A percentile compares a stretch with the other conserved stretches of the same genome.
These are phyloP conservation scores for Gossypium arboreum DNA, from an alignment of 345 rosid species.

Conservation along the genomic window DNA sequence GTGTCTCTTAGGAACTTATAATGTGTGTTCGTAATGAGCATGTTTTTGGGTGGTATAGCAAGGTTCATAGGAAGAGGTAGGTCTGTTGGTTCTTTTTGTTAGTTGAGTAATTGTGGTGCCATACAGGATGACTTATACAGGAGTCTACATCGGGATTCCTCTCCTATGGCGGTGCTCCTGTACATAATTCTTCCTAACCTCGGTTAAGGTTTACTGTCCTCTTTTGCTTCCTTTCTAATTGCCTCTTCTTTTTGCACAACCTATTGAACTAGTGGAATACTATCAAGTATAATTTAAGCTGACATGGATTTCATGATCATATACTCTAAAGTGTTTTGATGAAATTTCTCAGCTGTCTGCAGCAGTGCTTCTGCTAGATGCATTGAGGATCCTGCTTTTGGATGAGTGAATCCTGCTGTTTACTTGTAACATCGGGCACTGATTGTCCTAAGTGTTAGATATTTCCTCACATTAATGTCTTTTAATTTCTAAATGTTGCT, in stretches of 20 bases:
- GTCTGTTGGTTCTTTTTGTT: slow-evolving; percentile 45
- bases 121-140: slow-evolving; percentile 49
- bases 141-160: slow-evolving; percentile 45
- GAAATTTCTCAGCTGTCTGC: slow-evolving; percentile 16
- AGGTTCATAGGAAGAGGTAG: slow-evolving; percentile 34
- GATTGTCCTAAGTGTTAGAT: slow-evolving; percentile 6
- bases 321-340: slow-evolving; percentile 8
- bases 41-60: slow-evolving; percentile 14
- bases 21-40: not conserved
- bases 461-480: not conserved
- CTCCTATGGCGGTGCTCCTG: slow-evolving; percentile 52
- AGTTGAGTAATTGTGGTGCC: slow-evolving; percentile 63
- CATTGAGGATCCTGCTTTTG: slow-evolving; percentile 18
- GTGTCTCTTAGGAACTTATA: slow-evolving; percentile 10
- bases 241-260: slow-evolving; percentile 6
- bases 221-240: slow-evolving; percentile 35
- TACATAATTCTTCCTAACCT: slow-evolving; percentile 47
- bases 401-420: slow-evolving; percentile 14
- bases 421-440: not conserved
- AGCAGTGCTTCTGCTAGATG: slow-evolving; percentile 12
- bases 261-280: not conserved
- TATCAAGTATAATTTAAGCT: slow-evolving; percentile 4
- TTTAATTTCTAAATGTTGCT: slow-evolving; percentile 10
- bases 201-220: slow-evolving; percentile 49
- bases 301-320: not conserved